Conservation (phyloP, 192 early-diverging fungal genomes). For the Rhizophagus sp. region DNA sequence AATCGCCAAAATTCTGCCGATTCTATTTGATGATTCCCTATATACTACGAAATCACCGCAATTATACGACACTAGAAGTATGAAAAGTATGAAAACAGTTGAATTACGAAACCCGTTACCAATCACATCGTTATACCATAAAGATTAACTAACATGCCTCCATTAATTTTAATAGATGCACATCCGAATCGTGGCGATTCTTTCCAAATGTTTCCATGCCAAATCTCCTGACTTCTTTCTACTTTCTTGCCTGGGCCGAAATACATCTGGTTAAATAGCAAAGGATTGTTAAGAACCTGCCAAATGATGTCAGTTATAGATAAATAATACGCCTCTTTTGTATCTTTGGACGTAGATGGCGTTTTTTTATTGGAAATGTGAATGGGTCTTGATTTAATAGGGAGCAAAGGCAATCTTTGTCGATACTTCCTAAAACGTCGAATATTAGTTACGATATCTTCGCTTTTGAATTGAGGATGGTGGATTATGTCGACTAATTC, state of each 20-base stretch:
- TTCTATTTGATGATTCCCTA: background rate
- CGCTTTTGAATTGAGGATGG: background rate
- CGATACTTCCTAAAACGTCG: background rate
- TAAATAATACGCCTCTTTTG: background rate
- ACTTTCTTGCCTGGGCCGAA: background rate
- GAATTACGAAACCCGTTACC: no score
- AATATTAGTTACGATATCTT: background rate
- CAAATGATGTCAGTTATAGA: background rate
- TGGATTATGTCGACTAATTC: background rate
- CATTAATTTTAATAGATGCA: slow-evolving; percentile 1
- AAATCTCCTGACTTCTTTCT: background rate
- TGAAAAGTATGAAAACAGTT: no score
- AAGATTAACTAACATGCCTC: background rate
- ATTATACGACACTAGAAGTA: background rate
- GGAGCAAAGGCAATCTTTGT: background rate
- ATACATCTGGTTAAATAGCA: background rate
- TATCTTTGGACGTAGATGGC: background rate
- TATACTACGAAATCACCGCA: background rate
- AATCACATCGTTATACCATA: no score
- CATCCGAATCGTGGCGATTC: slow-evolving; percentile 1
- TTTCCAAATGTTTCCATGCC: slow-evolving; percentile 8
- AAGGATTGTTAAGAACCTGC: slow-evolving; percentile 5
- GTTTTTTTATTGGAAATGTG: background rate
- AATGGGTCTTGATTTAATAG: background rate
- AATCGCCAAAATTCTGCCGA: background rate